phyloP scores from a whole-genome alignment of 176 grass and related monocot species.

The Urochloa ruziziensis region DNA sequence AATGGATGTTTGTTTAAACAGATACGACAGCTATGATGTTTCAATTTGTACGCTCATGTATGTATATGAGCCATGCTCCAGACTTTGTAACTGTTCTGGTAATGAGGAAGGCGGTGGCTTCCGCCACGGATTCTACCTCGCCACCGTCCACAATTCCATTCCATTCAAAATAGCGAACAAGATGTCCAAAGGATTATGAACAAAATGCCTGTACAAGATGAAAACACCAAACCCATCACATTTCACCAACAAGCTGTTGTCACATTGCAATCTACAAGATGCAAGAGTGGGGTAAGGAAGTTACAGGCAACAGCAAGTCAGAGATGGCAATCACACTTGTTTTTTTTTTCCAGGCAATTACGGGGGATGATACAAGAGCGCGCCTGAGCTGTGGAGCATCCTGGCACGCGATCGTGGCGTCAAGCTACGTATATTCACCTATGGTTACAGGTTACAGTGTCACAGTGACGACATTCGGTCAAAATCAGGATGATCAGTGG shows the following conservation, averaged over 20 bases:
- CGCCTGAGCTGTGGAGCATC: neutral
- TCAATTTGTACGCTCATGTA: too few relatives aligned
- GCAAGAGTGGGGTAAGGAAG: neutral
- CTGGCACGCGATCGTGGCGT: neutral
- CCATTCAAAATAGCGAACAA: neutral
- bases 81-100: too few relatives aligned
- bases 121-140: too few relatives aligned
- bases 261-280: neutral
- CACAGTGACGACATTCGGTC: neutral
- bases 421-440: constrained; percentile 38
- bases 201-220: neutral
- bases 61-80: too few relatives aligned
- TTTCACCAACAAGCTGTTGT: neutral
- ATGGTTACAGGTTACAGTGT: constrained; percentile 23
- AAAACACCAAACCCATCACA: neutral
- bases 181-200: neutral
- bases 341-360: neutral
- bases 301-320: neutral
- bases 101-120: too few relatives aligned
- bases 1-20: too few relatives aligned
- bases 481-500: constrained; percentile 17
- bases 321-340: constrained; percentile 18
- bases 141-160: neutral
- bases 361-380: constrained; percentile 23
- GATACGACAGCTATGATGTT: too few relatives aligned